Evolutionary conservation across 2,329 filamentous ascomycete species (phyloP), one percentile per base, ranked within the genome.

Genomic region (Penicillium palitans): DNA sequence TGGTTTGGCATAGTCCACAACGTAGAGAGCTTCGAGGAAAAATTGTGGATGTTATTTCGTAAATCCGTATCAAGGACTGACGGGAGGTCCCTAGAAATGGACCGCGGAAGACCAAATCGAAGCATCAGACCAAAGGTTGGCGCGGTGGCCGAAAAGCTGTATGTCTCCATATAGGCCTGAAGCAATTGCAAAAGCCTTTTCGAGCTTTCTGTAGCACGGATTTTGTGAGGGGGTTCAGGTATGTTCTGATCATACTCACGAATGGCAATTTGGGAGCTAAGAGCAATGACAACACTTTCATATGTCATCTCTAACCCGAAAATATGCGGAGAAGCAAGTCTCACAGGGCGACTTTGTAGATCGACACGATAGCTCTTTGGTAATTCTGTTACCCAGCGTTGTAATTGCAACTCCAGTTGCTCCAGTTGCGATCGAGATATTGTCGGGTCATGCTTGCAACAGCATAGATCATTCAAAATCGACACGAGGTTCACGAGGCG

Each of bases 101-200:
- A 37, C 6, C 37, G 51, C 4, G 63, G 60, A 72, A 74, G 68
- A 17, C 72, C 71, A 54, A 70, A 70, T 40, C 68, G 73, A 29
- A 78, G 65, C 25, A 76, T 72, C 61, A 74, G 72, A 24, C 76
- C 76, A 55, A 77, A 77, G 0, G 72, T 82, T 55, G 71, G 77
- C 61, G 62, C 74, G 51, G 66, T 75, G 49, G 71, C 77, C 37
- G 68, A 76, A 55, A 73, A 72, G 31, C 76, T 75, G 59, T 75
- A 77, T 17, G 68, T 72, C 40, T 78, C 75, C 68, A 80, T 67
- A 59, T 76, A 71, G 60, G 66, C 62, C 35, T 73, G 74, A 9
- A 78, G 62, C 41, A 78, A 66, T 27, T 71, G 67, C 12, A 74
- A 62, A 6, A 75, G 62, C 13, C 74, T 69, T 44, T 72, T 70